Evolutionary conservation across 2,329 filamentous ascomycete genomes (phyloP), one percentile per base, ranked within the genome.

Genomic region (Neonectria coccinea): DNA sequence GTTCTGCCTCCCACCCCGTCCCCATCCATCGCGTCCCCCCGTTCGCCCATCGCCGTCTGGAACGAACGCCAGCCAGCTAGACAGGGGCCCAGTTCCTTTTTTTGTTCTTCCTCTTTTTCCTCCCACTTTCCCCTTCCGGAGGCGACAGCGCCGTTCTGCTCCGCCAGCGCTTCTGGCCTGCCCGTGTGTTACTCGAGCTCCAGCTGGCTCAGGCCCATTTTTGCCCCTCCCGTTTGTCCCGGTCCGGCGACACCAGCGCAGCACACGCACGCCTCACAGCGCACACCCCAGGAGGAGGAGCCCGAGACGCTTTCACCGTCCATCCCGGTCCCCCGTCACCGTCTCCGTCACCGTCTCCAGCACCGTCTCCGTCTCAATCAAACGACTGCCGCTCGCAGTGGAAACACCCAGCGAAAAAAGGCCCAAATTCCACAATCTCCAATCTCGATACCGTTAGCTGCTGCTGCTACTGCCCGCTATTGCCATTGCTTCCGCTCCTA

Each of bases 161-260:
- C 59, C 59, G 59, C 54, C 39, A 56, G 52, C 53, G 42, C 50
- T 48, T 36, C 31, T 51, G n/a, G 47, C 56, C 45, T 36, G 53
- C 56, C 45, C 45, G 53, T 57, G 59, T 62, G 59, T 57, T 53
- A 62, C 59, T 57, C 53, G 47, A 56, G 44, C 27, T 31, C 27
- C 48, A 53, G 59, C 29, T 42, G 54, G 47, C 47, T 39, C n/a
- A 51, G 48, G 48, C 48, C 48, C 48, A 51, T 56, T 31, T 36
- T 56, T 53, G 59, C 53, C 47, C 59, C 59, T 62, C 59, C 54
- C 50, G 59, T 62, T 62, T 62, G 59, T 56, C 47, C 53, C 54
- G 54, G 59, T 56, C 59, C 59, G 59, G 59, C 48, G 48, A 48
- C 48, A 52, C 14, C 36, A 39, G 14, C 36, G 36, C 36, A 25